Base-by-base conservation (phyloP, 306 rosid species). In the Macrotyloma uniflorum region DNA sequence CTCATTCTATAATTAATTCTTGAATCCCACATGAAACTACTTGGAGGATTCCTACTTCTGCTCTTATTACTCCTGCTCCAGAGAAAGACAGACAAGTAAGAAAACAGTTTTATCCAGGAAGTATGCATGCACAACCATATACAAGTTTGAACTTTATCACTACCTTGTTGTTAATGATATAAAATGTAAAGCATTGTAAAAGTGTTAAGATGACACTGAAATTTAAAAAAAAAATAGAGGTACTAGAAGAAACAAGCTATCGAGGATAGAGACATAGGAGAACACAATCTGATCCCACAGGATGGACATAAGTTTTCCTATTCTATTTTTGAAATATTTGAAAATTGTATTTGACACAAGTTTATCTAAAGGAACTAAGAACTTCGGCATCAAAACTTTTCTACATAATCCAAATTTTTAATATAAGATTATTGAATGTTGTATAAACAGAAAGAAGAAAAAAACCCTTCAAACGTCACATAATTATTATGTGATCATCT, bases 1-100 rank as follows among this genome's bases (percentile, higher is more conserved):
- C 96, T 82, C 70, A 75, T 88, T 85, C 93, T 86, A 80, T 86
- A 92, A 61, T 72, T 78, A 38, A 70, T 80, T 77, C 79, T 89
- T 32, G 92, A 82, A 59, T 95, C 96, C 79, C 87, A 69, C 81
- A 89, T 88, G 66, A 76, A 74, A 49, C 88, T 68, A 74, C 42
- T 89, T 72, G 68, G 72, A 77, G 88, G 88, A 75, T 85, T 84
- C 69, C 74, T 46, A 32, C 87, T 83, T 58, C 77, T 58, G 74
- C 87, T 83, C 76, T 78, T 40, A 47, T 67, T 30, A 42, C 77
- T 82, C 64, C 90, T 84, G 74, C 68, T 53, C 59, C 77, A 67
- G 51, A 43, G 67, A 51, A 80, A 79, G 33, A 32, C 65, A 62
- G 53, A 51, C n/a, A 84, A 75, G 62, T 64, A 84, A 76, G 42